Evolutionary conservation across 1,284 basidiomycete genomes (phyloP), one percentile per base, ranked within the genome.

Genomic region (Puccinia coronata): DNA sequence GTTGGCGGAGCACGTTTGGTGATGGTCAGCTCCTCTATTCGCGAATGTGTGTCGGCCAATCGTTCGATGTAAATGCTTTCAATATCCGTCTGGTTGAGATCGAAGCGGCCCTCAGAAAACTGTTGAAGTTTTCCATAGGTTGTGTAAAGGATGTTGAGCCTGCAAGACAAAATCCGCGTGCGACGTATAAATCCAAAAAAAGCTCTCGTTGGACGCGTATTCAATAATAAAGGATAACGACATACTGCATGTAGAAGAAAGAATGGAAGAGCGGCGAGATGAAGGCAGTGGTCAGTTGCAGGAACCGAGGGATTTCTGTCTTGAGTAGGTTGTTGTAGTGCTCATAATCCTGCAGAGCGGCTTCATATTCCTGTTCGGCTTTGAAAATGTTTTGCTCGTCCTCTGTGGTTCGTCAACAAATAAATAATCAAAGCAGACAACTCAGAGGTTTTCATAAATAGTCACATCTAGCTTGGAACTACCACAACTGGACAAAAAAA

Each of bases 221-320:
- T 55, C n/a, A n/a, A n/a, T n/a, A n/a, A n/a, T n/a, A n/a, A n/a
- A n/a, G n/a, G n/a, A n/a, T n/a, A n/a, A 79, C 51, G 59, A 79
- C 80, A 20, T 84, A 95, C 94, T 98, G 95, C 96, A 99, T 98
- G 87, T 98, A 99, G 89, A 94, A 99, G 89, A 96, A 96, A 34
- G 94, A 96, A 85, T 98, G 92, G 90, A 98, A 99, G 20, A 99
- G 88, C 0, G 97, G 97, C 83, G 96, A 93, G 86, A 99, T 93
- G 87, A 98, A 98, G 82, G 92, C 90, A 0, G 93, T 92, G 0
- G 92, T 90, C 84, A 98, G 90, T 41, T 90, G 89, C 88, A 99
- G 91, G 88, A 99, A 98, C 25, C 91, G 90, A 0, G 96, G 96
- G 47, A 99, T 89, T 85, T 99, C 97, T 81, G 90, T 90, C 88